A percentile compares a stretch with the other conserved stretches of the same genome.
Conservation (phyloP, 441 rosid species). For the Capsella rubella region DNA sequence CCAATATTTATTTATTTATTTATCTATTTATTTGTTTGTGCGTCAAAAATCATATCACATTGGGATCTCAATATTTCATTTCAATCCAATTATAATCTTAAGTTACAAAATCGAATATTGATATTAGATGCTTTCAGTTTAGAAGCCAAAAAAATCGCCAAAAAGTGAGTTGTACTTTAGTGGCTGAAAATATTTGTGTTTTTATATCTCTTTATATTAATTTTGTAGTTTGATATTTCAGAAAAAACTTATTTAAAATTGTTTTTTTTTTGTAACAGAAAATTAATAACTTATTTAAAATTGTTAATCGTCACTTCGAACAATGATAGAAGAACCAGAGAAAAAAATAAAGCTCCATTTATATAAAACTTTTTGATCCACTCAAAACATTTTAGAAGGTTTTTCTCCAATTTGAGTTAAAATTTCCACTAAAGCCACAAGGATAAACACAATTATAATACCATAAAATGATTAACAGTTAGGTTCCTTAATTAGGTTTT, state of each 20-base stretch:
- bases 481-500: too few relatives aligned
- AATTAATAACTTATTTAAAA: neutral
- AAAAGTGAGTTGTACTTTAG: neutral
- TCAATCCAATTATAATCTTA: neutral
- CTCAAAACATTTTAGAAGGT: neutral
- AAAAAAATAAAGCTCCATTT: neutral
- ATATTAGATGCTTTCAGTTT: neutral
- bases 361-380: neutral
- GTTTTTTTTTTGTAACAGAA: too few relatives aligned
- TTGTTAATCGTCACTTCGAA: neutral
- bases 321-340: neutral
- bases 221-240: neutral
- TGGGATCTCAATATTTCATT: conserved; percentile 34
- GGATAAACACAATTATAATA: neutral
- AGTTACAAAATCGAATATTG: neutral
- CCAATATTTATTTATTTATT: too few relatives aligned
- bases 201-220: neutral
- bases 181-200: neutral
- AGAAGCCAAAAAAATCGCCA: neutral
- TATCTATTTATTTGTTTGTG: neutral
- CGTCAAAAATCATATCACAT: conserved; percentile 15
- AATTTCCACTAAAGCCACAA: neutral
- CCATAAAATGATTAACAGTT: neutral
- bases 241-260: neutral
- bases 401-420: neutral